Evolutionary conservation across 225 moss, liverwort and hornwort genomes (phyloP).

Genomic region (Pleurozium schreberi): DNA sequence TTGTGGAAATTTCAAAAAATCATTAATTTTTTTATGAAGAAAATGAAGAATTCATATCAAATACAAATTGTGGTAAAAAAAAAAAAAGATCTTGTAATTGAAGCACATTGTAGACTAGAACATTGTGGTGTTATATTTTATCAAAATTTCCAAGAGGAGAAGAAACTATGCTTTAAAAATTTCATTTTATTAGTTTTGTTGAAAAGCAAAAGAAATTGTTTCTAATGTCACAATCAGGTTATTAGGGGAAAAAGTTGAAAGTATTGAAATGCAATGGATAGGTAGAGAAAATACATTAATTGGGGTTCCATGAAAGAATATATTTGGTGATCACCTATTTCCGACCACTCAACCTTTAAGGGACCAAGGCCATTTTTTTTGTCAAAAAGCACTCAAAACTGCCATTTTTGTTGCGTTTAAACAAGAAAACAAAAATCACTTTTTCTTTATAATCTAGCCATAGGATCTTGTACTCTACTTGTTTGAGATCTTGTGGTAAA

Average conservation of each 20-base stretch:
- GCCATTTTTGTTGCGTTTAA: too few relatives aligned
- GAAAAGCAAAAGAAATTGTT: background rate
- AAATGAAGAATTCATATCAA: background rate
- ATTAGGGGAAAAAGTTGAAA: background rate
- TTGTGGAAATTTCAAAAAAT: background rate
- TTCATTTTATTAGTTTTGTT: background rate
- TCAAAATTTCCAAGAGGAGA: background rate
- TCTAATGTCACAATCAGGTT: background rate
- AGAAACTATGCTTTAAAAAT: background rate
- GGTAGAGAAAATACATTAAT: too few relatives aligned
- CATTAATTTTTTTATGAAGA: background rate
- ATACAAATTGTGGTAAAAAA: background rate
- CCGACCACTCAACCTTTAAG: too few relatives aligned
- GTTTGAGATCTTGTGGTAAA: too few relatives aligned
- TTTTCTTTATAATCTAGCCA: too few relatives aligned
- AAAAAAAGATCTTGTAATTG: accelerated
- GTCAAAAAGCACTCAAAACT: too few relatives aligned
- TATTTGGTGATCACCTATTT: too few relatives aligned
- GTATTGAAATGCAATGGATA: background rate
- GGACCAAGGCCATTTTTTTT: too few relatives aligned
- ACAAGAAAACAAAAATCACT: too few relatives aligned
- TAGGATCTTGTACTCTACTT: too few relatives aligned
- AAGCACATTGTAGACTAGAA: background rate
- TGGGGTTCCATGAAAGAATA: too few relatives aligned
- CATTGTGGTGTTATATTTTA: background rate